Percentiles rank a stretch among this genome's conserved stretches.
Conservation (phyloP, 176 grass and related monocot genomes). For the Phoenix roebelenii region DNA sequence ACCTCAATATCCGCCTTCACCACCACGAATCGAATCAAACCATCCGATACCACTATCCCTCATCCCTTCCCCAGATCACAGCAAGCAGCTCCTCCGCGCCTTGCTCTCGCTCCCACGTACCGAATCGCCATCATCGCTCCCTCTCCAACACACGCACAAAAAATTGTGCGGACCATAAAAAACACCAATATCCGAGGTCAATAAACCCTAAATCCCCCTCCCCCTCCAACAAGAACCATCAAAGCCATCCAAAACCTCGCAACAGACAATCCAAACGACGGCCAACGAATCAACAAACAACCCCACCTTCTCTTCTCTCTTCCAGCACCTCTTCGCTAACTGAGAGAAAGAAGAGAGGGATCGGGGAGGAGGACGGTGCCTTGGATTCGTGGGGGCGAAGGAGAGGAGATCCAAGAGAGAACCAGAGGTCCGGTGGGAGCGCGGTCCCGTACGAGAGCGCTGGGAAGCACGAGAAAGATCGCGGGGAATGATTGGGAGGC, state of each 20-base stretch:
- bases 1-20: constrained; percentile 21
- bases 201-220: too few relatives aligned
- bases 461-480: constrained; percentile 29
- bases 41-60: background rate
- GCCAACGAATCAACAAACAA: too few relatives aligned
- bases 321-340: too few relatives aligned
- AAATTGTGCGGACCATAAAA: too few relatives aligned
- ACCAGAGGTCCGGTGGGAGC: background rate
- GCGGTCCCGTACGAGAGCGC: background rate
- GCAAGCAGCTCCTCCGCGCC: constrained; percentile 1
- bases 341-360: too few relatives aligned
- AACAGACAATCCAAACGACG: too few relatives aligned
- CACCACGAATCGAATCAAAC: background rate
- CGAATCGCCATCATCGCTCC: constrained; percentile 1
- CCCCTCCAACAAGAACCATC: too few relatives aligned
- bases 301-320: too few relatives aligned
- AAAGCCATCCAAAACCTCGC: too few relatives aligned
- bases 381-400: background rate
- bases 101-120: background rate
- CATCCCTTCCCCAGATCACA: constrained; percentile 7
- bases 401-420: constrained; percentile 7
- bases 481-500: constrained; percentile 18
- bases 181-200: too few relatives aligned
- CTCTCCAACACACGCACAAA: too few relatives aligned
- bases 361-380: too few relatives aligned